phyloP scores from a whole-genome alignment of 2,329 filamentous ascomycete genomes.

The Penicillium griseofulvum region DNA sequence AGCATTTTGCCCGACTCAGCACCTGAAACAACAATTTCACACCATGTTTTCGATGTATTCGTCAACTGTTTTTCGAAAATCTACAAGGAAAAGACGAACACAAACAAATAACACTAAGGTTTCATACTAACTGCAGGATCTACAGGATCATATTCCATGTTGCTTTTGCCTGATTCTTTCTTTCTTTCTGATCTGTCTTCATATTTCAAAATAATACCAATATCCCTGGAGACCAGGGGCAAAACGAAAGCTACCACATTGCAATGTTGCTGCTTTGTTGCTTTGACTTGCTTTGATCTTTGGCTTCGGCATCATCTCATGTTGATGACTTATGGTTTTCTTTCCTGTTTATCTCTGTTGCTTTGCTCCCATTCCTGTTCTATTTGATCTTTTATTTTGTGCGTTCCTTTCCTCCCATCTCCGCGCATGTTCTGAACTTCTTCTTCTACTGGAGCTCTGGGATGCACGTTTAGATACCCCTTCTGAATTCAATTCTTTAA shows the following conservation, averaged over 20 bases:
- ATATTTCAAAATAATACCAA: conserved; percentile 6
- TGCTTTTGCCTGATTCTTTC: not conserved
- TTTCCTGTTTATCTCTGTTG: not conserved
- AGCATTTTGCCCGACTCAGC: conserved; percentile 74
- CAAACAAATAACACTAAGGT: too few relatives aligned
- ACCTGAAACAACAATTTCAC: conserved; percentile 10
- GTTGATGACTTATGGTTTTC: not conserved
- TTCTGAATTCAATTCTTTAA: conserved; percentile 15
- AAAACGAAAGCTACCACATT: not conserved
- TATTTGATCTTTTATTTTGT: not conserved
- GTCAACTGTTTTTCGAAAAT: not conserved
- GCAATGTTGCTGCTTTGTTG: conserved; percentile 6
- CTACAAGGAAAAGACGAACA: not conserved
- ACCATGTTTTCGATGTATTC: not conserved
- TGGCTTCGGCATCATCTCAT: not conserved
- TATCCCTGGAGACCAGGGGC: not conserved
- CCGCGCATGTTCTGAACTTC: conserved; percentile 6
- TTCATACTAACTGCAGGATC: not conserved
- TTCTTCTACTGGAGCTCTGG: conserved; percentile 12
- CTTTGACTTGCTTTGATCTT: conserved; percentile 3
- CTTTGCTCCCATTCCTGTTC: not conserved
- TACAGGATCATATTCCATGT: not conserved
- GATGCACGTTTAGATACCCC: conserved; percentile 38
- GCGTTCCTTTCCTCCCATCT: not conserved
- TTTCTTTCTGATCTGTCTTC: conserved; percentile 8